Conservation (phyloP, 192 early-diverging fungal genomes). For the Mortierella antarctica region DNA sequence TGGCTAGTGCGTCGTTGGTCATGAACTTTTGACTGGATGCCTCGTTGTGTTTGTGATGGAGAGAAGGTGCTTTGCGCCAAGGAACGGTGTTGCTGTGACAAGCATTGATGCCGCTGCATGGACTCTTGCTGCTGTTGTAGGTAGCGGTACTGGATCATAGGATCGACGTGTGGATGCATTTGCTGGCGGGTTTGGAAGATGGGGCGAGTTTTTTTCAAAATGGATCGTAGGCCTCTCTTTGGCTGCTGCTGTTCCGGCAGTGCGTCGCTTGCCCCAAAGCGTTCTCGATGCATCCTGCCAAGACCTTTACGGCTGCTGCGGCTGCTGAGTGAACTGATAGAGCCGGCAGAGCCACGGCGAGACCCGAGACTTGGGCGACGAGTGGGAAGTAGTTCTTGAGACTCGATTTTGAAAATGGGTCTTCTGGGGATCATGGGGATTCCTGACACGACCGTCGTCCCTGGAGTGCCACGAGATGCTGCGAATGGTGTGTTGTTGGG, state of each 20-base stretch:
- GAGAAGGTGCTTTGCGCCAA: neutral
- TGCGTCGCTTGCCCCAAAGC: neutral
- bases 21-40: neutral
- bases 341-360: neutral
- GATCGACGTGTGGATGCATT: neutral
- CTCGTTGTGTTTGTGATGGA: neutral
- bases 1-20: too few relatives aligned
- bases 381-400: slow-evolving; percentile 15
- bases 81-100: neutral
- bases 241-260: neutral
- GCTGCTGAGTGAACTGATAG: neutral
- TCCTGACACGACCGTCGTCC: neutral
- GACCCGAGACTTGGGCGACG: neutral
- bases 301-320: neutral
- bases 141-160: slow-evolving; percentile 3
- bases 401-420: slow-evolving; percentile 8
- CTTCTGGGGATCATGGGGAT: neutral
- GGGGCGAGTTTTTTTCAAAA: slow-evolving; percentile 18
- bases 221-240: neutral
- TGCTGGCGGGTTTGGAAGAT: neutral
- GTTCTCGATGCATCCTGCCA: neutral
- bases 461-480: neutral
- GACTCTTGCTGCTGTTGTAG: neutral
- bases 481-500: neutral
- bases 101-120: neutral